A percentile compares a stretch with the other conserved stretches of the same genome.
Conservation (phyloP, 164 flowering plant species). For the Chimonanthus praecox region DNA sequence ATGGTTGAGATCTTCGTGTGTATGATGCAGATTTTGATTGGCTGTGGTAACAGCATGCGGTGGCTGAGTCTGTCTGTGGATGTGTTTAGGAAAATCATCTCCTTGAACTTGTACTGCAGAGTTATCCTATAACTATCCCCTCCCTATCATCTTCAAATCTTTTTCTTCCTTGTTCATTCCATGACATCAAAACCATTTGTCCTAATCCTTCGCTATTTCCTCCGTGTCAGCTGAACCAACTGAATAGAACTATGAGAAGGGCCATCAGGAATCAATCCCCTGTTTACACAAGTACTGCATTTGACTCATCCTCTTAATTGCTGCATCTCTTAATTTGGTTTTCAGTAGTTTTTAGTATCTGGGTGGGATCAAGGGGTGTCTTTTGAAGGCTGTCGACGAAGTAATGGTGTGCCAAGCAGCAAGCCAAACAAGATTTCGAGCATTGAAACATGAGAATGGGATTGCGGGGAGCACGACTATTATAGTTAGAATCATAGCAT, state of each 20-base stretch:
- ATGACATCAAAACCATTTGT: constrained; percentile 67
- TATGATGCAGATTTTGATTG: constrained; percentile 1
- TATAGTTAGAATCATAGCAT: constrained; percentile 87
- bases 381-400: constrained; percentile 23
- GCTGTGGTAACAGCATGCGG: constrained; percentile 53
- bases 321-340: not conserved
- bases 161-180: constrained; percentile 7
- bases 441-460: constrained; percentile 88
- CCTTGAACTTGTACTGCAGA: constrained; percentile 75
- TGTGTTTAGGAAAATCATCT: constrained; percentile 59
- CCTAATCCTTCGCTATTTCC: constrained; percentile 51
- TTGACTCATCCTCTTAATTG: not conserved
- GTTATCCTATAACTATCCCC: constrained; percentile 66
- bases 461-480: constrained; percentile 79
- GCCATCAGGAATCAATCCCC: not conserved
- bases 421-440: constrained; percentile 82
- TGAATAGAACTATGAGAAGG: too few species aligned
- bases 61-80: constrained; percentile 68
- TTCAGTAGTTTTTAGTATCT: not conserved
- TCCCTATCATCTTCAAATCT: not conserved
- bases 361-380: constrained; percentile 12
- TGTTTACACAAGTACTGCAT: not conserved
- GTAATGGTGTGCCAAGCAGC: constrained; percentile 99
- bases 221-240: constrained; percentile 44
- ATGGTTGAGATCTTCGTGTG: not conserved